These are phyloP conservation scores for Xylaria sp. DNA, from an alignment of 2,329 filamentous ascomycete species.

Conservation along the genomic window DNA sequence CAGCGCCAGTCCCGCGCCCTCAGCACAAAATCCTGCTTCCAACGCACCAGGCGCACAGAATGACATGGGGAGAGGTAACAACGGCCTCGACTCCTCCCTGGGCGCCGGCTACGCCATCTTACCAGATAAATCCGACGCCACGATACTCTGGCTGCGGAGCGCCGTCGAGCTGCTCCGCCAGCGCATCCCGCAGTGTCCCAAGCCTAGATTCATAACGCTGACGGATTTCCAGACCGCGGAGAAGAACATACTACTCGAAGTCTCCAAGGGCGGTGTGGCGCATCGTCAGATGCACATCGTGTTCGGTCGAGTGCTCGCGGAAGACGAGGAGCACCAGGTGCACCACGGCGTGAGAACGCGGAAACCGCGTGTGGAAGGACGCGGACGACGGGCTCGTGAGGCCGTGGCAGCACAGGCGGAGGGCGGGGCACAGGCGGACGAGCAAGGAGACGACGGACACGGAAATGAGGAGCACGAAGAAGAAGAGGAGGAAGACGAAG, in stretches of 20 bases:
- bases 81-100: conserved; percentile 38
- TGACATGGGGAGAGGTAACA: conserved; percentile 7
- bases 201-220: conserved; percentile 43
- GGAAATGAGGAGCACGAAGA: conserved; percentile 17
- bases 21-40: background rate
- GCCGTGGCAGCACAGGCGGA: background rate
- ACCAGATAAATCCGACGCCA: conserved; percentile 46
- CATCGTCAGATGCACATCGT: conserved; percentile 42
- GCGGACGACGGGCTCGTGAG: background rate
- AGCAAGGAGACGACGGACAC: conserved; percentile 15
- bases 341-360: conserved; percentile 33
- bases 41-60: conserved; percentile 1
- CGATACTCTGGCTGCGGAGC: conserved; percentile 44
- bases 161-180: conserved; percentile 45
- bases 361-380: conserved; percentile 27
- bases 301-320: conserved; percentile 42
- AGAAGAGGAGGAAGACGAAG: conserved; percentile 3
- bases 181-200: conserved; percentile 42
- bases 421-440: conserved; percentile 14
- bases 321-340: conserved; percentile 17
- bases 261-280: conserved; percentile 37
- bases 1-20: conserved; percentile 5
- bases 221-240: conserved; percentile 47
- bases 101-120: conserved; percentile 47
- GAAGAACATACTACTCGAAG: conserved; percentile 44